These are phyloP conservation scores for Musa beccarii DNA, from an alignment of 176 grass and related monocot species.

Conservation along the genomic window DNA sequence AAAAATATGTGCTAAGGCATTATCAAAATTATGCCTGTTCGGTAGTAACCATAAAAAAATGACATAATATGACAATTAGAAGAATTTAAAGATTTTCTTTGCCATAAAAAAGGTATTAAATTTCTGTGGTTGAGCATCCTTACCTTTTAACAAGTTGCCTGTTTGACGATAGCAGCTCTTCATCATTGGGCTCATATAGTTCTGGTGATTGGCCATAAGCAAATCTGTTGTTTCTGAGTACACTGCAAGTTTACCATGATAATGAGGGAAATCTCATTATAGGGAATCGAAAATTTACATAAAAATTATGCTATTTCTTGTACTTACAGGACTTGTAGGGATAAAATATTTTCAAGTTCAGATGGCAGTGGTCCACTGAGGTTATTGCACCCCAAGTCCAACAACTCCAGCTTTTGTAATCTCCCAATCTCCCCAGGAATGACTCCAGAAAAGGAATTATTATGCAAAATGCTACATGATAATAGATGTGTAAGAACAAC, in stretches of 20 bases:
- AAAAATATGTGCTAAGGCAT: neutral
- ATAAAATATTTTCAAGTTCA: constrained; percentile 26
- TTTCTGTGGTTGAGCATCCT: neutral
- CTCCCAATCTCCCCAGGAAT: constrained; percentile 39
- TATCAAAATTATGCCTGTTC: neutral
- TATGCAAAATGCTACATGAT: constrained; percentile 33
- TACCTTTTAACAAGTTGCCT: constrained; percentile 21
- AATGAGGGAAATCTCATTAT: constrained; percentile 1
- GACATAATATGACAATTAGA: neutral
- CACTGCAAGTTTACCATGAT: constrained; percentile 18
- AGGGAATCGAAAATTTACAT: constrained; percentile 1
- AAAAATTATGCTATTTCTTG: neutral
- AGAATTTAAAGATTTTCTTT: neutral
- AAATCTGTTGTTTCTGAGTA: constrained; percentile 41
- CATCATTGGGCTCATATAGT: constrained; percentile 16
- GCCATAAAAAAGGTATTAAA: neutral
- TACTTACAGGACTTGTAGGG: constrained; percentile 39
- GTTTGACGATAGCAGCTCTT: constrained; percentile 19
- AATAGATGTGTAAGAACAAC: neutral
- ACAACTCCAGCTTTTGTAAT: constrained; percentile 30
- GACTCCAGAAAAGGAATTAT: constrained; percentile 42
- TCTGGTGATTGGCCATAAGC: constrained; percentile 14
- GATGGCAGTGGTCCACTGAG: constrained; percentile 38
- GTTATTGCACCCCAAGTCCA: constrained; percentile 51
- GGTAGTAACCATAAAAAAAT: neutral